Conservation (phyloP, 805 yeast species). For the Saccharomyces jurei region DNA sequence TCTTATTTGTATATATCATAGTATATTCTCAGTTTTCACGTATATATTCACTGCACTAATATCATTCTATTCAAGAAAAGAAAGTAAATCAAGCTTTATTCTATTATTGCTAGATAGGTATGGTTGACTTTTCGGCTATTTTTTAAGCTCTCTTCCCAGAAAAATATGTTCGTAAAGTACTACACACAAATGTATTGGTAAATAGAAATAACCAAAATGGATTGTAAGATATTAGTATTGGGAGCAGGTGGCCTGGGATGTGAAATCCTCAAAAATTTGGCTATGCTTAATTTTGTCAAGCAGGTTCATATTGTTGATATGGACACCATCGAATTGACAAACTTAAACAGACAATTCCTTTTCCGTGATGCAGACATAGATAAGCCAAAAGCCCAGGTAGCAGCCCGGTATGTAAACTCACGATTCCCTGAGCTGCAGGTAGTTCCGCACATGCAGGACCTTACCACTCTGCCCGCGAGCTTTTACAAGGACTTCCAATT, state of each 20-base stretch:
- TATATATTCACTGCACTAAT: background rate
- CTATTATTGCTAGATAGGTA: background rate
- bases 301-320: slow-evolving; percentile 81
- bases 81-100: background rate
- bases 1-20: background rate
- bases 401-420: slow-evolving; percentile 49
- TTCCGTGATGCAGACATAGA: slow-evolving; percentile 78
- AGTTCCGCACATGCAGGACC: slow-evolving; percentile 53
- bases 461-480: slow-evolving; percentile 53
- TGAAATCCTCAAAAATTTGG: slow-evolving; percentile 72
- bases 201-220: slow-evolving; percentile 6
- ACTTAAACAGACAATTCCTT: slow-evolving; percentile 83
- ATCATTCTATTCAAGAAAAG: background rate
- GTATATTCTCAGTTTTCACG: background rate
- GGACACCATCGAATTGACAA: slow-evolving; percentile 87
- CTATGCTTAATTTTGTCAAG: slow-evolving; percentile 51
- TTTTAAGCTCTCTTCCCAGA: background rate
- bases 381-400: slow-evolving; percentile 72
- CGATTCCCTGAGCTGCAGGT: slow-evolving; percentile 31
- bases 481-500: slow-evolving; percentile 64
- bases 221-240: slow-evolving; percentile 52
- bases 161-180: background rate
- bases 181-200: background rate
- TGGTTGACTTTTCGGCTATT: background rate
- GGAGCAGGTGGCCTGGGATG: slow-evolving; percentile 98